These are phyloP conservation scores for Osmanthus fragrans DNA, from an alignment of 257 asterid species.

Conservation along the genomic window DNA sequence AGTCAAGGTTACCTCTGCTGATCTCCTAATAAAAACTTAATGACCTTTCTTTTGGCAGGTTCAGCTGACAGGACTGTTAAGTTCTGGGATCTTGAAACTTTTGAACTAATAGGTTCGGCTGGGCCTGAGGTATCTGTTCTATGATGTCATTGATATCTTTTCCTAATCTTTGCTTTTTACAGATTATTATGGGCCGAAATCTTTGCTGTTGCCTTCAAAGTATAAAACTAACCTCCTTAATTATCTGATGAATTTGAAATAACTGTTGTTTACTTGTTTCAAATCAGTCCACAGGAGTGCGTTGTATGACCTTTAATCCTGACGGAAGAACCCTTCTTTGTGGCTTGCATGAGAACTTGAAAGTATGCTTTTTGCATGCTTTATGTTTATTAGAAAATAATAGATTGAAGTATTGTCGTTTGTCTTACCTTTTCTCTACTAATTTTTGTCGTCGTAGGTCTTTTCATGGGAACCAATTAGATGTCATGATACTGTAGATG, in stretches of 20 bases:
- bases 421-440: conserved; percentile 10
- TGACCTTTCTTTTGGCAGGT: conserved; percentile 53
- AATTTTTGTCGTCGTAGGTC: conserved; percentile 45
- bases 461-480: conserved; percentile 99
- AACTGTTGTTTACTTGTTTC: conserved; percentile 32
- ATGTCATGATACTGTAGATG: conserved; percentile 88
- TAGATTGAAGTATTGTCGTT: conserved; percentile 6
- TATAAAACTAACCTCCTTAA: not conserved
- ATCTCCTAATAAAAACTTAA: conserved; percentile 18
- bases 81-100: conserved; percentile 99
- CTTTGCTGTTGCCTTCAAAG: conserved; percentile 17
- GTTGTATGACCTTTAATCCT: conserved; percentile 93
- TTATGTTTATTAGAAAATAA: conserved; percentile 9
- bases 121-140: conserved; percentile 80
- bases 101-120: conserved; percentile 95
- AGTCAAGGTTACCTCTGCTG: conserved; percentile 1
- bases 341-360: conserved; percentile 94
- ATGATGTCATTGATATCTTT: conserved; percentile 16
- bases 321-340: conserved; percentile 98
- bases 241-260: conserved; percentile 17
- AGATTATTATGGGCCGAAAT: not conserved
- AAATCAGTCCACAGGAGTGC: conserved; percentile 87
- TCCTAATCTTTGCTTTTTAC: conserved; percentile 10
- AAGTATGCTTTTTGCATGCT: conserved; percentile 49
- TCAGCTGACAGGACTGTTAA: conserved; percentile 96